Base-by-base conservation (phyloP, 108 stramenopile species). In the Cylindrotheca closterium region DNA sequence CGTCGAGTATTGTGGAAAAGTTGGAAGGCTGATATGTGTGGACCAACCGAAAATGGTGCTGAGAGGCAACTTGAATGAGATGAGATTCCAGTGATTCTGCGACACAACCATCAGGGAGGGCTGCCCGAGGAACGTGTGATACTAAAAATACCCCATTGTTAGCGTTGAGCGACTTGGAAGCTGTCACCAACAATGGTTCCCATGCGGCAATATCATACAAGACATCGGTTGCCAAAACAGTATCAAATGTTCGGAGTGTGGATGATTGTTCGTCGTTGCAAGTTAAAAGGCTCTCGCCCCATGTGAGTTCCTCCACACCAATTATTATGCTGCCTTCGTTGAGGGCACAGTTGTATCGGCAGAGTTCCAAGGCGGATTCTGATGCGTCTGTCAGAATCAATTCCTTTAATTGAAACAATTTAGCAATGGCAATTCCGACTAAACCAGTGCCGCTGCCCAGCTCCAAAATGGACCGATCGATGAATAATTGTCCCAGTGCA, bases 361-460 rank as follows among this genome's bases (percentile, higher is more conserved):
- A 89, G 2, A 89, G 37, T 30, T 72, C 45, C 56, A 89, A 58
- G 3, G 70, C 79, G 0, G 52, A 61, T 24, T 50, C 28, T 55
- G 83, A 78, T 25, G 62, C 51, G 51, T 89, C 83, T 2, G 88
- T 81, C 1, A 85, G 45, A 15, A 47, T 33, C 49, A 73, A n/a
- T n/a, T 56, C 25, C 12, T 2, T 57, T 7, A 30, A 29, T 24
- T 37, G 26, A 46, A 54, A 60, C 23, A 26, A 33, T 32, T 65
- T 22, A 15, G 49, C 27, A 18, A 83, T 26, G 1, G 82, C 71
- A 31, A 89, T 72, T 17, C 82, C 80, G 12, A 75, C 75, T 10
- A 83, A 22, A 21, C 88, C 88, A 2, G 85, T 89, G 7, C 88
- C 88, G 63, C 70, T 51, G 1, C 88, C 88, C 29, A 89, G 63